phyloP scores from a whole-genome alignment of 441 rosid species.

The Gossypium schwendimanii region DNA sequence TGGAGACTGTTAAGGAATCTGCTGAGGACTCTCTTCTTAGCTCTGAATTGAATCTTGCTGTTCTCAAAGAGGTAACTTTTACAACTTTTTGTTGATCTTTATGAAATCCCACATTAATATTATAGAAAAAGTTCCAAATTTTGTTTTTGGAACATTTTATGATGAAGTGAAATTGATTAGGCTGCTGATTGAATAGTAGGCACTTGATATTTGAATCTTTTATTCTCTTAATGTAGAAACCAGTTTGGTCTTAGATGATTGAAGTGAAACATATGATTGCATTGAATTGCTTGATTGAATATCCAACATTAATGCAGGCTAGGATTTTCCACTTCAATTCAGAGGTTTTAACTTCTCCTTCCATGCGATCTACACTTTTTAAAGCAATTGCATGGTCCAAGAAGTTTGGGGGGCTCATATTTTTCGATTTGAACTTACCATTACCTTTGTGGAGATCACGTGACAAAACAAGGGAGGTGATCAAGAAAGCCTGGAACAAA shows the following conservation, averaged over 20 bases:
- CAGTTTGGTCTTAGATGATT: not conserved
- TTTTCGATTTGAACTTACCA: slow-evolving; percentile 79
- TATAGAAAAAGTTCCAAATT: not conserved
- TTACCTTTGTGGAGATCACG: slow-evolving; percentile 74
- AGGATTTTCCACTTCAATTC: slow-evolving; percentile 80
- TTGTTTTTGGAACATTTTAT: not conserved
- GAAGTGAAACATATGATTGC: not conserved
- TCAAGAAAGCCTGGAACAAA: slow-evolving; percentile 61
- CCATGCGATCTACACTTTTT: slow-evolving; percentile 32
- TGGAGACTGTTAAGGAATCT: slow-evolving; percentile 57
- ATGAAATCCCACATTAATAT: not conserved
- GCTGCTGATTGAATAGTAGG: not conserved
- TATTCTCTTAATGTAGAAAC: not conserved
- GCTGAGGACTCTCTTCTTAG: slow-evolving; percentile 67
- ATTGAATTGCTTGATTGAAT: slow-evolving; percentile 15
- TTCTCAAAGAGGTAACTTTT: slow-evolving; percentile 70
- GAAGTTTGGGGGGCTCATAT: slow-evolving; percentile 66
- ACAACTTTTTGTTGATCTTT: not conserved
- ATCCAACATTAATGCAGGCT: slow-evolving; percentile 45
- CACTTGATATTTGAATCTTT: not conserved
- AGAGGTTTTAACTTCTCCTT: slow-evolving; percentile 48
- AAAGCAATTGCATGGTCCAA: slow-evolving; percentile 64
- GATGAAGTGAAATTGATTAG: not conserved
- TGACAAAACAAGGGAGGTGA: slow-evolving; percentile 52
- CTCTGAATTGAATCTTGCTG: slow-evolving; percentile 65